Base-by-base conservation (phyloP, 2,329 filamentous ascomycete species). In the Colletotrichum sp. region DNA sequence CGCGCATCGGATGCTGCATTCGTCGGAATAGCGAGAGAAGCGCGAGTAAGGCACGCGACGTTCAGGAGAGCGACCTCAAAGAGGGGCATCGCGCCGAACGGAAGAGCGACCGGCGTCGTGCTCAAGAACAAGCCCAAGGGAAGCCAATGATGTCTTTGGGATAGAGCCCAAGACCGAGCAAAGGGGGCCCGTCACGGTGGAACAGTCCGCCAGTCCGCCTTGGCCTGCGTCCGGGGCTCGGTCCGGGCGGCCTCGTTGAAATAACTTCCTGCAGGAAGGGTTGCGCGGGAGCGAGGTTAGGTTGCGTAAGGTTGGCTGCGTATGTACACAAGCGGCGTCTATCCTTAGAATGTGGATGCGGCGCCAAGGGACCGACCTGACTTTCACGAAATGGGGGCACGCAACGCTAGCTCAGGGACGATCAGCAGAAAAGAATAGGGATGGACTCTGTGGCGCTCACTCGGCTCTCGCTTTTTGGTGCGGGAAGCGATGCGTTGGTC, bases 391-490 rank as follows among this genome's bases (percentile, higher is more conserved):
- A 52, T 52, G 44, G n/a, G n/a, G n/a, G 44, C 11, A 52, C 44
- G 11, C 69, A n/a, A n/a, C 25, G 57, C 39, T 72, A 72, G 25
- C 16, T 67, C 72, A 75, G 63, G 72, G 55, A 75, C 62, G 34
- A 71, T 75, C 69, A 39, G 61, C 57, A 63, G 39, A 15, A 57
- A 57, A 6, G 44, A 72, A 75, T 27, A 72, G 19, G 69, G 39
- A 72, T 63, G 32, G 55, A 22, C 69, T 55, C 13, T 62, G 30
- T 75, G 62, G 69, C 68, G 62, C 36, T 52, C 55, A 55, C 65
- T 76, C 70, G 74, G 74, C 74, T 74, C 70, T 76, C 74, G 74
- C 74, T 36, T 49, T 73, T 76, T 69, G 63, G 65, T 69, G 74
- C 74, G 74, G 74, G 70, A 64, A 73, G 74, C 74, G 74, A 76